Evolutionary conservation across 1,284 basidiomycete genomes (phyloP), one percentile per base, ranked within the genome.

Genomic region (Austropuccinia psidii): DNA sequence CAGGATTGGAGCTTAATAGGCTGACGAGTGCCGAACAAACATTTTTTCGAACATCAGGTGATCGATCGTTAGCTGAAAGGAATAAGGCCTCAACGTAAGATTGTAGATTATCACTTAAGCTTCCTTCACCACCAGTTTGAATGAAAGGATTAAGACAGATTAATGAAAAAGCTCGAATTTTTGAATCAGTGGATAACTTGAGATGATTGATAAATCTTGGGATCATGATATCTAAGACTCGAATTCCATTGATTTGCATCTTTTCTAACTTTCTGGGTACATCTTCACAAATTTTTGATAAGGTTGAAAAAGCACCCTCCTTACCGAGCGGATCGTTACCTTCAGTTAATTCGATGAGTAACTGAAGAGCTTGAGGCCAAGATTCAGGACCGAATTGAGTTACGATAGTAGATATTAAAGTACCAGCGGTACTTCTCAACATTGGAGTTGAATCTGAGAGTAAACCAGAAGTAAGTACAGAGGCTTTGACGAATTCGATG

Each of bases 201-300:
- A 91, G 88, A 78, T 92, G 86, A 78, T 87, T 80, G 78, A 98
- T 87, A 83, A 98, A 95, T 80, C 96, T 93, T 74, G 93, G 93
- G 77, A 98, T 89, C 88, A 96, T 91, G 81, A 88, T 91, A 82
- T 96, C 92, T 75, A 96, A 86, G 0, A 93, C 90, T 74, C 90
- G 86, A 31, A 87, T 87, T 61, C 92, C 93, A 76, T 87, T 88
- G 79, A 98, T 90, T 76, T 93, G 89, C 77, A 96, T 87, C 49
- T 78, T 76, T 81, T 98, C 95, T 81, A 98, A 86, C 82, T 95
- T 93, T 76, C 90, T 87, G 5, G 95, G 93, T 77, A 94, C 95
- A 80, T 99, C 96, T 83, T 98, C 93, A 81, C 93, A 95, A 72
- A 96, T 89, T 81, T 96, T 97, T 80, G 94, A 90, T 66, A 98